A percentile compares a stretch with the other conserved stretches of the same genome.
Evolutionary conservation across 2,329 filamentous ascomycete species (phyloP).

Genomic region (Fusarium chuoi): DNA sequence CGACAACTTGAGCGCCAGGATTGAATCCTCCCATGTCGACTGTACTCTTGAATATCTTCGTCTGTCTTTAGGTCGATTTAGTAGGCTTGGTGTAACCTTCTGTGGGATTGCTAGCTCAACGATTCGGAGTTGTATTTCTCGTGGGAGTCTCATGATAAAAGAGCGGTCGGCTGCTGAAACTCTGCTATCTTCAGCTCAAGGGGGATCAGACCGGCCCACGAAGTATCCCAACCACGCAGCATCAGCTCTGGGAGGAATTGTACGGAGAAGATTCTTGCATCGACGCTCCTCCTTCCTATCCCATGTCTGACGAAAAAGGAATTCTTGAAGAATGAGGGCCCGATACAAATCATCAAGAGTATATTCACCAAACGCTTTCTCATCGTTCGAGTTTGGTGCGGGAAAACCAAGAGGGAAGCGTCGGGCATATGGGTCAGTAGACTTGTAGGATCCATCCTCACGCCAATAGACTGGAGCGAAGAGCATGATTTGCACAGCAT

Average conservation of each 20-base stretch:
- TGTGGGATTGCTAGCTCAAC: background rate
- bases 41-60: background rate
- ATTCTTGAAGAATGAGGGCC: rapidly evolving
- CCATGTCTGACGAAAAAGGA: background rate
- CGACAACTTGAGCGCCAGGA: rapidly evolving
- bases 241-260: rapidly evolving
- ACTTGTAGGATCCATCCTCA: background rate
- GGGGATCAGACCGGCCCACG: rapidly evolving
- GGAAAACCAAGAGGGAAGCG: background rate
- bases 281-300: rapidly evolving
- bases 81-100: rapidly evolving
- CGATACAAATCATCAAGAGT: background rate
- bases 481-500: background rate
- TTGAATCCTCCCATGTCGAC: background rate
- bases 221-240: background rate
- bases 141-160: rapidly evolving
- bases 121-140: rapidly evolving
- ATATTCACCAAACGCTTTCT: rapidly evolving
- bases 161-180: rapidly evolving
- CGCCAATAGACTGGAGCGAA: background rate
- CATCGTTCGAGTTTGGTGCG: rapidly evolving
- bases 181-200: rapidly evolving
- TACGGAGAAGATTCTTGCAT: rapidly evolving
- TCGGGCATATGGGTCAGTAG: rapidly evolving
- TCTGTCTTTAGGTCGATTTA: rapidly evolving